These are phyloP conservation scores for Graphilbum sp. DNA, from an alignment of 2,329 filamentous ascomycete species.

Conservation along the genomic window DNA sequence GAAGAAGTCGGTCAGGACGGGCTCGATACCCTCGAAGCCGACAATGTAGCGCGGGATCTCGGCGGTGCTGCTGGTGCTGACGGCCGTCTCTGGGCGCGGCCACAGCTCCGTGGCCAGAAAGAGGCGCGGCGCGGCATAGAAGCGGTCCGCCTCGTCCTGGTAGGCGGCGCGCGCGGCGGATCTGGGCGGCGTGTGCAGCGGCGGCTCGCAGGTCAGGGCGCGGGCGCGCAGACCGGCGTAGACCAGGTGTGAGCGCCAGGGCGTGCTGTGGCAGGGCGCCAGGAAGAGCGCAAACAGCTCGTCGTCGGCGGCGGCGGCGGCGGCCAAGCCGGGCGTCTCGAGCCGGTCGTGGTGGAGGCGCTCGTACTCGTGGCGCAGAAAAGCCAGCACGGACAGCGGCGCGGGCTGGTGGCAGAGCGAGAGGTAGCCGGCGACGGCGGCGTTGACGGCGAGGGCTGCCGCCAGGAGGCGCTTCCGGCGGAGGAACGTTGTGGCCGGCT, in stretches of 20 bases:
- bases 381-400: constrained; percentile 55
- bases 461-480: constrained; percentile 41
- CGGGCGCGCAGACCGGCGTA: constrained; percentile 61
- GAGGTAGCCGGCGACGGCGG: constrained; percentile 58
- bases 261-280: constrained; percentile 90
- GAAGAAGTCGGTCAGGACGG: constrained; percentile 27
- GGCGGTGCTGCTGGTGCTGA: constrained; percentile 9
- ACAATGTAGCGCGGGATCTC: constrained; percentile 40
- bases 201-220: constrained; percentile 82
- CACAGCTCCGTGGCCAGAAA: constrained; percentile 44
- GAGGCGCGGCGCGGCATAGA: constrained; percentile 38
- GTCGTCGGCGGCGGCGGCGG: constrained; percentile 11
- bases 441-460: constrained; percentile 45
- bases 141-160: constrained; percentile 77
- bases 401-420: constrained; percentile 67
- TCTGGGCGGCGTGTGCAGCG: constrained; percentile 46
- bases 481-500: constrained; percentile 13
- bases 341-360: constrained; percentile 29
- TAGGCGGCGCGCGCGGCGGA: constrained; percentile 49
- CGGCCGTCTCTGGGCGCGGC: constrained; percentile 12
- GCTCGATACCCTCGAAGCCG: constrained; percentile 43
- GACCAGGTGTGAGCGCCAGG: constrained; percentile 80
- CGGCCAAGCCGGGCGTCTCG: constrained; percentile 9
- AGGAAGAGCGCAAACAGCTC: constrained; percentile 62
- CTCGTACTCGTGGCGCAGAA: constrained; percentile 61